A percentile compares a stretch with the other conserved stretches of the same genome.
phyloP scores from a whole-genome alignment of 768 basidiomycete species.

The Kwoniella dendrophila region DNA sequence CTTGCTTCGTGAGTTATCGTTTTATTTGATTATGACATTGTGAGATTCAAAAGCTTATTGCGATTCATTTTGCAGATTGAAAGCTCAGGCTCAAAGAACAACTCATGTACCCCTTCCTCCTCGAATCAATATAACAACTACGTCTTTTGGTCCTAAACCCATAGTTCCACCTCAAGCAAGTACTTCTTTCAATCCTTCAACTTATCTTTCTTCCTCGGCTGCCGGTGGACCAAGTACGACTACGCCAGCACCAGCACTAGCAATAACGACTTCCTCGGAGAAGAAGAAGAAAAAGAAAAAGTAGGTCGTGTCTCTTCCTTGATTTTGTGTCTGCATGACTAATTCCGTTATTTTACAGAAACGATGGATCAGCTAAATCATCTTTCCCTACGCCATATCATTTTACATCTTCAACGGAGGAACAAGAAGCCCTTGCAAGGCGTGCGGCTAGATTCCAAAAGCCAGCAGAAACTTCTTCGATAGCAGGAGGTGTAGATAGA shows the following conservation, averaged over 20 bases:
- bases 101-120: constrained; percentile 38
- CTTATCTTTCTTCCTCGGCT: constrained; percentile 30
- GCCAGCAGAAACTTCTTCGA: constrained; percentile 62
- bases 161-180: constrained; percentile 21
- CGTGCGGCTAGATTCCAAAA: constrained; percentile 79
- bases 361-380: constrained; percentile 29
- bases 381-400: constrained; percentile 42
- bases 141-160: constrained; percentile 22
- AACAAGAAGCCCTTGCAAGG: constrained; percentile 56
- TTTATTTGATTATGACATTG: not conserved
- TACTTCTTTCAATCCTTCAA: constrained; percentile 15
- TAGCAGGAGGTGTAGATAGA: constrained; percentile 23
- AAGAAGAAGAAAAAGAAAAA: constrained; percentile 49
- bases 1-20: constrained; percentile 69
- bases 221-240: constrained; percentile 62
- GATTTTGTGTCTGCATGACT: not conserved
- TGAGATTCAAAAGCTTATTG: not conserved
- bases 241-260: constrained; percentile 50
- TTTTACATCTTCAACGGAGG: constrained; percentile 36
- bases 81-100: constrained; percentile 38
- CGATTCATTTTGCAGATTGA: constrained; percentile 28
- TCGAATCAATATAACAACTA: constrained; percentile 22
- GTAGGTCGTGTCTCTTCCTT: constrained; percentile 20
- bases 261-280: not conserved
- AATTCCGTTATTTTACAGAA: too few relatives aligned